Evolutionary conservation across 2,329 filamentous ascomycete species (phyloP).

Genomic region (Fusarium chaquense): DNA sequence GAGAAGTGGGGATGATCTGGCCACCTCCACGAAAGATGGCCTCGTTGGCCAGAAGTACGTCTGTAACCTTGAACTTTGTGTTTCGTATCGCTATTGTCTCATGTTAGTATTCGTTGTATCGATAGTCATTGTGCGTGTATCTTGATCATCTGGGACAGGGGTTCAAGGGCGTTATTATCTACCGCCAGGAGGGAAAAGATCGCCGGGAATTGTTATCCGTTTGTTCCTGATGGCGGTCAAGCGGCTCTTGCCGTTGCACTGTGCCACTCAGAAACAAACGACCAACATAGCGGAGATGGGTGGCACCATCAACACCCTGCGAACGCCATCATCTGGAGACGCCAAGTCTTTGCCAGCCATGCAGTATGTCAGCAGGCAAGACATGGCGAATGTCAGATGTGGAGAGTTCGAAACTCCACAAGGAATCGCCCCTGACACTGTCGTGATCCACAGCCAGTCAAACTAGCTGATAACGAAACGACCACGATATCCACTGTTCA

Average conservation of each 20-base stretch:
- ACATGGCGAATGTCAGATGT: slow-evolving; percentile 38
- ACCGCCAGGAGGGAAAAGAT: slow-evolving; percentile 37
- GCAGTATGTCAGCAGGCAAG: slow-evolving; percentile 24
- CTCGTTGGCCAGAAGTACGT: slow-evolving; percentile 86
- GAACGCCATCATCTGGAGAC: slow-evolving; percentile 26
- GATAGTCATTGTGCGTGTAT: slow-evolving; percentile 7
- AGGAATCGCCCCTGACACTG: slow-evolving; percentile 29
- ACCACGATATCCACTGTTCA: slow-evolving; percentile 33
- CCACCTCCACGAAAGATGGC: slow-evolving; percentile 95
- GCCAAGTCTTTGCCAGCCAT: slow-evolving; percentile 30
- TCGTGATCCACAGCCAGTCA: slow-evolving; percentile 37
- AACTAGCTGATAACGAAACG: slow-evolving; percentile 27
- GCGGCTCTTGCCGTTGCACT: slow-evolving; percentile 31
- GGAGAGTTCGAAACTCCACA: slow-evolving; percentile 41
- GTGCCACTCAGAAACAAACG: slow-evolving; percentile 15
- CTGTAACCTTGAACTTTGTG: slow-evolving; percentile 96
- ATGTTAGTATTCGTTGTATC: slow-evolving; percentile 43
- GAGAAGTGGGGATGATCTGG: slow-evolving; percentile 95
- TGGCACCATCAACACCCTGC: slow-evolving; percentile 39
- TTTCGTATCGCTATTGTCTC: slow-evolving; percentile 83
- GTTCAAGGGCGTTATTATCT: slow-evolving; percentile 27
- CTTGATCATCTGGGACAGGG: slow-evolving; percentile 27
- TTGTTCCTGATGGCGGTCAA: slow-evolving; percentile 32
- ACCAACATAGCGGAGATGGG: slow-evolving; percentile 29
- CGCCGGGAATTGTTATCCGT: slow-evolving; percentile 29